phyloP scores from a whole-genome alignment of 176 grass and related monocot species.

The Guadua angustifolia region DNA sequence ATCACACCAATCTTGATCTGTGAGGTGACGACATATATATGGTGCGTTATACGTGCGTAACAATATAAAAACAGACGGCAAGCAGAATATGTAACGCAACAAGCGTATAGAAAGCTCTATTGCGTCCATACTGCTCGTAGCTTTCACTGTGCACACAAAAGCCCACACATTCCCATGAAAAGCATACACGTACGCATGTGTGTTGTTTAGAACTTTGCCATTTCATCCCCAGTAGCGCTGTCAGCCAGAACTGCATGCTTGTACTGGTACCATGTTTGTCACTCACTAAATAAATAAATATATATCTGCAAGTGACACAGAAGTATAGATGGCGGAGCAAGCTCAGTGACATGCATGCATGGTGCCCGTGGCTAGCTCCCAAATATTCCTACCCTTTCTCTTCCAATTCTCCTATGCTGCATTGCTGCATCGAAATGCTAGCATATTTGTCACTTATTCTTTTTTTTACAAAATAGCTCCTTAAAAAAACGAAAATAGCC shows the following conservation, averaged over 20 bases:
- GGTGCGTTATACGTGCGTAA: background rate
- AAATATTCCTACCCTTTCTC: conserved; percentile 52
- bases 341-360: conserved; percentile 38
- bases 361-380: conserved; percentile 35
- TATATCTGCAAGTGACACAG: conserved; percentile 7
- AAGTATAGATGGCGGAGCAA: conserved; percentile 40
- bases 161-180: conserved; percentile 54
- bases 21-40: background rate
- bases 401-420: background rate
- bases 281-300: conserved; percentile 16
- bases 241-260: conserved; percentile 26
- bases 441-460: background rate
- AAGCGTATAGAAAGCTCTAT: conserved; percentile 51
- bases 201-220: conserved; percentile 8
- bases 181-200: conserved; percentile 34
- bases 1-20: background rate
- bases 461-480: too few relatives aligned
- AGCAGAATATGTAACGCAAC: background rate
- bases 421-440: background rate
- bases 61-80: background rate
- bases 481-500: too few relatives aligned
- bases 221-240: conserved; percentile 12
- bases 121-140: conserved; percentile 46
- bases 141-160: conserved; percentile 45
- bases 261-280: conserved; percentile 4